Conservation (phyloP, 306 rosid genomes). For the Casuarina cunninghamiana region DNA sequence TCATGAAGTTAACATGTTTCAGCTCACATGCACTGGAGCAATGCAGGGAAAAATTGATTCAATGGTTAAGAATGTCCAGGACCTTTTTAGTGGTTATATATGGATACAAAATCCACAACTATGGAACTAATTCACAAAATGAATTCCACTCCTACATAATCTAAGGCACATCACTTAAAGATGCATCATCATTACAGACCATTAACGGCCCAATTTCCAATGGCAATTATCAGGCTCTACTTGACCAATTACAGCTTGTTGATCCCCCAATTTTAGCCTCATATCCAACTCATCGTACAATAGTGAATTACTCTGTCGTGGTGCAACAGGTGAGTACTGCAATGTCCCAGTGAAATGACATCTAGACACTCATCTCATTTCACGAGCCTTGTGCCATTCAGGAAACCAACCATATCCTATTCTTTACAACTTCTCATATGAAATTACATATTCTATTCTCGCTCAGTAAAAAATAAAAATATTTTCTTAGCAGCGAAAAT, state of each 20-base stretch:
- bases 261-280: neutral
- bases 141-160: neutral
- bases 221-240: neutral
- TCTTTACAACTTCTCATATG: neutral
- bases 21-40: neutral
- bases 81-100: neutral
- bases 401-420: neutral
- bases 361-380: neutral
- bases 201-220: neutral
- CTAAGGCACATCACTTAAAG: neutral
- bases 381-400: neutral
- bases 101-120: neutral
- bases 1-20: neutral
- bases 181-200: neutral
- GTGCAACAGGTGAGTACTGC: neutral
- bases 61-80: neutral
- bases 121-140: neutral
- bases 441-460: neutral
- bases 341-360: neutral
- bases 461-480: neutral
- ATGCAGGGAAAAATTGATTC: neutral
- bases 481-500: neutral
- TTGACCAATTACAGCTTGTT: neutral
- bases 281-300: neutral
- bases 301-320: neutral